Base-by-base conservation (phyloP, 441 rosid genomes). In the Biscutella laevigata region DNA sequence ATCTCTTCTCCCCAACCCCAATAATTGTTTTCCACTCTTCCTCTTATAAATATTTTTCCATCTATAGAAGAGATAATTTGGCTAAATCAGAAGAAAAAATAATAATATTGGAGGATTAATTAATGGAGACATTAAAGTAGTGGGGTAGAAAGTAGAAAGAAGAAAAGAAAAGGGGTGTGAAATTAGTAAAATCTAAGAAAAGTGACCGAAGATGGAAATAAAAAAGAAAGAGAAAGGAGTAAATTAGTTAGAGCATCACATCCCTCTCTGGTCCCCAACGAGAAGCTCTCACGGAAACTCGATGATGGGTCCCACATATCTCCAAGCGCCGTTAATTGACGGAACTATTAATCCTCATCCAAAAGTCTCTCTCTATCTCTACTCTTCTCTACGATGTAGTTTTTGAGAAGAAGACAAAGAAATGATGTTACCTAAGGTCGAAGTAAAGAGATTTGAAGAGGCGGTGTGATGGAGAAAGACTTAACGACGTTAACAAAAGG, bases 181-280 rank as follows among this genome's bases (percentile, higher is more conserved):
- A 42, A 21, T 16, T 9, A 38, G 20, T 6, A 66, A 59, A 37
- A 66, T 59, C 50, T 52, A 59, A 66, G 46, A 0, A 11, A 8
- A 51, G 29, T 11, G 64, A 66, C 20, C 24, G 13, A 59, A 64
- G 21, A 57, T 11, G 20, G 63, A n/a, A n/a, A n/a, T n/a, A 63
- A 37, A 10, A 7, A 28, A 22, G 3, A 2, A 2, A 10, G n/a
- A n/a, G 45, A n/a, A 8, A 26, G 10, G 27, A 2, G 29, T 14
- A 34, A 39, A 66, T 58, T 66, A 59, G 71, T 59, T 66, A 59
- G 52, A 59, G 71, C 61, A 66, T 66, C 61, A 59, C 71, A 66
- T 66, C n/a, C n/a, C 71, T 47, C 53, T 14, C 37, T 51, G 70
- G 65, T 58, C 70, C 70, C 69, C 64, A 14, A 2, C 2, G 36